Evolutionary conservation across 2,329 filamentous ascomycete species (phyloP).

Genomic region (Fusarium luffae): DNA sequence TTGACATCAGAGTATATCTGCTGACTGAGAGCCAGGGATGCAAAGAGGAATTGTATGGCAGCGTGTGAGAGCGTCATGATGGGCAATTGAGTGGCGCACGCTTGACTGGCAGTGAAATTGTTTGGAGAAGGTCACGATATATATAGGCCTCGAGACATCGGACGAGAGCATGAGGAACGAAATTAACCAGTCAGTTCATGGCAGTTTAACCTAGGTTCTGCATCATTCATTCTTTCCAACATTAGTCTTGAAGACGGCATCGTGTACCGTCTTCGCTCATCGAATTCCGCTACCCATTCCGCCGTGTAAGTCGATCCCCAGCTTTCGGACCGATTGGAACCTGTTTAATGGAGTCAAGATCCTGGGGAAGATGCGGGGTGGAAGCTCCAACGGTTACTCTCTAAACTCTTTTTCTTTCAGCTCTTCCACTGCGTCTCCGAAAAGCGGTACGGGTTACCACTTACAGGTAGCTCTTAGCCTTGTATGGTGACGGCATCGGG

Average conservation of each 20-base stretch:
- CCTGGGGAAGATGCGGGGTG: constrained; percentile 34
- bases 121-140: not conserved
- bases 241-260: not conserved
- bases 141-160: not conserved
- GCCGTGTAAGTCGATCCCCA: constrained; percentile 23
- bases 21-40: constrained; percentile 40
- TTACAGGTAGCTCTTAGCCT: not conserved
- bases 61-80: constrained; percentile 29
- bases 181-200: not conserved
- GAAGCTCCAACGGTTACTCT: constrained; percentile 9
- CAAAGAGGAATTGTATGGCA: constrained; percentile 35
- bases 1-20: constrained; percentile 43
- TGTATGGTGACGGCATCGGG: constrained; percentile 18
- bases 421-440: not conserved
- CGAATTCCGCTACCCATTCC: constrained; percentile 1
- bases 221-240: not conserved
- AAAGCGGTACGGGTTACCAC: not conserved
- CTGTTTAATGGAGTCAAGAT: constrained; percentile 8
- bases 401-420: not conserved
- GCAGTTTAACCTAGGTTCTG: not conserved
- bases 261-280: not conserved
- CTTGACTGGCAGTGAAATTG: not conserved
- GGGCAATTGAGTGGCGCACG: not conserved
- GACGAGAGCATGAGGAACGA: not conserved
- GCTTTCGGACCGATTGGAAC: constrained; percentile 36